Evolutionary conservation across 2,329 filamentous ascomycete genomes (phyloP), one percentile per base, ranked within the genome.

Genomic region (Daldinia sp.): DNA sequence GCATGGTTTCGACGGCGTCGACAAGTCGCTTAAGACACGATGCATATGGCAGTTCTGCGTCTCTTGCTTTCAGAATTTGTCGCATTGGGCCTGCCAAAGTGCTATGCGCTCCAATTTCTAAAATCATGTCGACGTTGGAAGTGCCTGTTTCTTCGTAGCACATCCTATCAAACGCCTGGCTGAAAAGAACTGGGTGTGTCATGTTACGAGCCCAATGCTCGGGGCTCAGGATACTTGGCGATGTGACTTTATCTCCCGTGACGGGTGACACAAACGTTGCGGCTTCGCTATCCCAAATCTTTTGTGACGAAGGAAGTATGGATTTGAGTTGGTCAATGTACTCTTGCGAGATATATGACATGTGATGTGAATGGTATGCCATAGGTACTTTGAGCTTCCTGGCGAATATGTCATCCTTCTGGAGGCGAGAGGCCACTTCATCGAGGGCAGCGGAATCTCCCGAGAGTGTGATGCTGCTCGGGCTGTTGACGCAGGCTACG

Each of bases 161-260:
- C 56, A 71, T 71, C 0, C 64, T 58, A 3, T 29, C 41, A 17
- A 74, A 67, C 3, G 72, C 68, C 1, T 68, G 53, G 3, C 63
- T 50, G 53, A 75, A 74, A 8, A 56, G 19, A 2, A 74, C 74
- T 1, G 72, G 69, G 6, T 65, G 50, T 7, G 70, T 17, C 63
- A 75, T 45, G 49, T 68, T 74, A 11, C 53, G 43, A 1, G 68
- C 61, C 71, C 71, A 71, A 47, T 72, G 67, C 0, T 67, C 49
- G 3, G 61, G 55, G 8, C 43, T 30, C 0, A 41, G 47, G n/a
- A 67, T 51, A 10, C 4, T 43, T 15, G 5, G 32, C 23, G 27
- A 27, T 7, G 7, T 23, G 7, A 68, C 34, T 6, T 53, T 62
- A 2, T 29, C 57, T 3, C 69, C 69, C 3, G 68, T 68, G 6